A percentile compares a stretch with the other conserved stretches of the same genome.
These are phyloP conservation scores for Cutaneotrichosporon sp. DNA, from an alignment of 1,284 basidiomycete genomes.

Conservation along the genomic window DNA sequence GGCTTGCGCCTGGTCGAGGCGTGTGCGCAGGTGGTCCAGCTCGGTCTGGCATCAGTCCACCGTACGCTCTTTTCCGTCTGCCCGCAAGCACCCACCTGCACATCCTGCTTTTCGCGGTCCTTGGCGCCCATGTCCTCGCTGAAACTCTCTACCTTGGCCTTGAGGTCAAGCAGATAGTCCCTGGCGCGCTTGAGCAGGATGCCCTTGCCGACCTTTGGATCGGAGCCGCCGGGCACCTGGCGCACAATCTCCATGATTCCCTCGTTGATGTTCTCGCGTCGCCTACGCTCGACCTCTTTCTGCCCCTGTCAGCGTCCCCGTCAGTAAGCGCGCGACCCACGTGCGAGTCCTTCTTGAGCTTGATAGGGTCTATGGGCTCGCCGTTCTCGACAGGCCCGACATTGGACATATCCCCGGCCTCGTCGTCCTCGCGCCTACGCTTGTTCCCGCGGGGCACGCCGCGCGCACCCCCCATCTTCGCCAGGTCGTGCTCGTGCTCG, in stretches of 20 bases:
- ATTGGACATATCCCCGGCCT: background rate
- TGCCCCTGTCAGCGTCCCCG: conserved; percentile 38
- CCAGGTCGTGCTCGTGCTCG: background rate
- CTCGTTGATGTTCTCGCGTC: conserved; percentile 90
- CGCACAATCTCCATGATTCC: conserved; percentile 87
- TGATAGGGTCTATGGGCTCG: conserved; percentile 25
- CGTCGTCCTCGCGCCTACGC: conserved; percentile 20
- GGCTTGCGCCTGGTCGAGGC: conserved; percentile 29
- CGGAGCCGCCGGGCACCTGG: conserved; percentile 70
- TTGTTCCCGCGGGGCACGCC: conserved; percentile 1
- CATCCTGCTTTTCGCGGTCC: conserved; percentile 24
- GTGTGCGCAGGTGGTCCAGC: conserved; percentile 15
- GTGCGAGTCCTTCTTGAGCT: conserved; percentile 43
- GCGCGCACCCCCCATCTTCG: background rate
- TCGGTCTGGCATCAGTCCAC: conserved; percentile 19
- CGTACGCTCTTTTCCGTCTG: background rate
- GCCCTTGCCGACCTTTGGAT: conserved; percentile 38
- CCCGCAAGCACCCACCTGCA: conserved; percentile 25
- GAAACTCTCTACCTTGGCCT: conserved; percentile 20
- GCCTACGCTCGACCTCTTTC: conserved; percentile 95
- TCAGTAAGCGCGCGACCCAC: conserved; percentile 31
- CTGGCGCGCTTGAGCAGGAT: conserved; percentile 32
- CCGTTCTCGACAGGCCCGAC: conserved; percentile 24
- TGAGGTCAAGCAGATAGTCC: conserved; percentile 29
- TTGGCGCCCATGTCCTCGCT: conserved; percentile 22